Conservation (phyloP, 208 protist genomes). For the Trypanosomatidae sp. region DNA sequence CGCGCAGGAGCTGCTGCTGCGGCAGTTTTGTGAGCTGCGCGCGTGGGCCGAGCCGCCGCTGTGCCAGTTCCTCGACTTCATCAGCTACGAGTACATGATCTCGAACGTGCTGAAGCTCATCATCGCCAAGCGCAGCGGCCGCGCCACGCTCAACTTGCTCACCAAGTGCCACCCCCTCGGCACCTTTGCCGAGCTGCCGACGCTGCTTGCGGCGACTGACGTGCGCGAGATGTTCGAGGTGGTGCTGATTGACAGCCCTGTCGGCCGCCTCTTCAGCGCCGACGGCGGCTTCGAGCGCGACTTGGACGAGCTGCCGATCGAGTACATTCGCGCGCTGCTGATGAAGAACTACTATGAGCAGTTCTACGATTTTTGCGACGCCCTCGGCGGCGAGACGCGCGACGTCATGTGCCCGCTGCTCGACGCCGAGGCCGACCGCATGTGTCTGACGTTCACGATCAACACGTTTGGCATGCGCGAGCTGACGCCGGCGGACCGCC, state of each 20-base stretch:
- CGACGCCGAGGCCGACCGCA: conserved; percentile 95
- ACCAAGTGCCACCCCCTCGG: conserved; percentile 98
- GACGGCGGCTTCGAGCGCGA: conserved; percentile 73
- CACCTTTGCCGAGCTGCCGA: conserved; percentile 91
- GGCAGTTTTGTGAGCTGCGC: conserved; percentile 94
- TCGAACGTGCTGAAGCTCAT: conserved; percentile 89
- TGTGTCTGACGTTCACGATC: conserved; percentile 95
- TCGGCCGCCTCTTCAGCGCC: conserved; percentile 82
- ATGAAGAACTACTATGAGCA: conserved; percentile 98
- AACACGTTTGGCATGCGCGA: conserved; percentile 94
- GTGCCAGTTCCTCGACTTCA: conserved; percentile 97
- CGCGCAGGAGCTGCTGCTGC: conserved; percentile 92
- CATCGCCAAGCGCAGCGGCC: conserved; percentile 70
- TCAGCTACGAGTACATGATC: conserved; percentile 98
- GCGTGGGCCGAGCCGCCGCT: conserved; percentile 91
- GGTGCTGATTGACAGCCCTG: conserved; percentile 95
- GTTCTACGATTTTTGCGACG: conserved; percentile 94
- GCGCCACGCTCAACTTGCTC: conserved; percentile 79
- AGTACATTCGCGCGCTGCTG: conserved; percentile 96
- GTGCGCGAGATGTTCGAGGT: conserved; percentile 95
- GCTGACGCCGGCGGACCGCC: conserved; percentile 60
- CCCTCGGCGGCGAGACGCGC: conserved; percentile 77
- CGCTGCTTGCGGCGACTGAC: conserved; percentile 83
- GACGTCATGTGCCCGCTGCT: conserved; percentile 86
- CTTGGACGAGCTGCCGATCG: conserved; percentile 91